phyloP scores from a whole-genome alignment of 306 rosid genomes.

The Oemleria cerasiformis region DNA sequence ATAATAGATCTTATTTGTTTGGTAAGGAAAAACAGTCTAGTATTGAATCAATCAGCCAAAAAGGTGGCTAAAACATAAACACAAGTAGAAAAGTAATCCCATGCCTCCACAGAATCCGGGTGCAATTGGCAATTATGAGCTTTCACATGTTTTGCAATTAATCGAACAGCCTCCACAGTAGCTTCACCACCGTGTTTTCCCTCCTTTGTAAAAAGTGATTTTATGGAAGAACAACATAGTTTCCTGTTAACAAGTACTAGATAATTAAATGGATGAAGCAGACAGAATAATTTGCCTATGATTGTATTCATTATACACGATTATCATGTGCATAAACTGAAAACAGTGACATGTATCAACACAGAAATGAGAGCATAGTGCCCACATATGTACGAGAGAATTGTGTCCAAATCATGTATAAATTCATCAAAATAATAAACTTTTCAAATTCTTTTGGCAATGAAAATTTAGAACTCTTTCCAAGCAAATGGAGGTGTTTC shows the following conservation, averaged over 20 bases:
- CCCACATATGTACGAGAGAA: not conserved
- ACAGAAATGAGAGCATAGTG: not conserved
- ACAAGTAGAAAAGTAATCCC: slow-evolving; percentile 15
- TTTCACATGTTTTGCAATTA: slow-evolving; percentile 80
- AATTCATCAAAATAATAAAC: not conserved
- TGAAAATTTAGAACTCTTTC: not conserved
- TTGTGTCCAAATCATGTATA: too few species aligned
- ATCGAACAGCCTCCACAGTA: slow-evolving; percentile 82
- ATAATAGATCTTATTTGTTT: not conserved
- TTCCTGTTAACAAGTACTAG: slow-evolving; percentile 55
- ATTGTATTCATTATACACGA: not conserved
- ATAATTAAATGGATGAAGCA: not conserved
- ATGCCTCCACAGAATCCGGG: slow-evolving; percentile 77
- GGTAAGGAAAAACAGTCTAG: not conserved
- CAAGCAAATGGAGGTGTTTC: not conserved
- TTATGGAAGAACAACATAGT: slow-evolving; percentile 65
- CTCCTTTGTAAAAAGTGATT: slow-evolving; percentile 73
- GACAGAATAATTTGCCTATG: not conserved
- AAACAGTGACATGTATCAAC: not conserved
- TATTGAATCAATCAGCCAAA: not conserved
- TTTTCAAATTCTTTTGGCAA: not conserved
- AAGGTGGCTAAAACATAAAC: not conserved
- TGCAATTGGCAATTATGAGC: slow-evolving; percentile 75
- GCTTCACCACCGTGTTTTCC: slow-evolving; percentile 92
- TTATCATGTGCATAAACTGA: not conserved